These are phyloP conservation scores for Cucurbita moschata DNA, from an alignment of 306 rosid genomes.

Conservation along the genomic window DNA sequence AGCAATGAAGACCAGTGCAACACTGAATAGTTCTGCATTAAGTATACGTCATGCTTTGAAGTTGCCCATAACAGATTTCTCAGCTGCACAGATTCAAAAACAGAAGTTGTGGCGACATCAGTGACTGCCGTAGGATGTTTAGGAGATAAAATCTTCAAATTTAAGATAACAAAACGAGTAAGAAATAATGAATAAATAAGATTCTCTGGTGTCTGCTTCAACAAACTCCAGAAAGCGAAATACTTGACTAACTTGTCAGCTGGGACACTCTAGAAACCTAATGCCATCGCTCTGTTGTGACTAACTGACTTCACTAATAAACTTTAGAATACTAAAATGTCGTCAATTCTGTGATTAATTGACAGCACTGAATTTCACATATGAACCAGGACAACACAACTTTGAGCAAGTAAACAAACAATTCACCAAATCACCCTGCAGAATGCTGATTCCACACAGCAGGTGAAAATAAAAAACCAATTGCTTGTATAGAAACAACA, in stretches of 20 bases:
- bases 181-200: neutral
- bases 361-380: neutral
- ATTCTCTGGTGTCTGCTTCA: neutral
- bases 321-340: neutral
- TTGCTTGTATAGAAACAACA: neutral
- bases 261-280: neutral
- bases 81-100: conserved; percentile 38
- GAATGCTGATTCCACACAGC: neutral
- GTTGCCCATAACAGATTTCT: conserved; percentile 88
- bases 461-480: neutral
- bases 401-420: neutral
- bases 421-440: neutral
- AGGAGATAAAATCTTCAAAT: neutral
- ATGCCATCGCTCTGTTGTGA: neutral
- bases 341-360: neutral
- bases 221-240: neutral
- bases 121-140: conserved; percentile 2
- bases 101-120: conserved; percentile 19
- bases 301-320: neutral
- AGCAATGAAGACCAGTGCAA: conserved; percentile 81
- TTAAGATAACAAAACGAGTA: neutral
- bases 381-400: neutral
- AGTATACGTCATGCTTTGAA: conserved; percentile 84
- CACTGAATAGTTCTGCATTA: conserved; percentile 80
- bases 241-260: neutral